Conservation (phyloP, 148 eudicot species). For the Beta vulgaris region DNA sequence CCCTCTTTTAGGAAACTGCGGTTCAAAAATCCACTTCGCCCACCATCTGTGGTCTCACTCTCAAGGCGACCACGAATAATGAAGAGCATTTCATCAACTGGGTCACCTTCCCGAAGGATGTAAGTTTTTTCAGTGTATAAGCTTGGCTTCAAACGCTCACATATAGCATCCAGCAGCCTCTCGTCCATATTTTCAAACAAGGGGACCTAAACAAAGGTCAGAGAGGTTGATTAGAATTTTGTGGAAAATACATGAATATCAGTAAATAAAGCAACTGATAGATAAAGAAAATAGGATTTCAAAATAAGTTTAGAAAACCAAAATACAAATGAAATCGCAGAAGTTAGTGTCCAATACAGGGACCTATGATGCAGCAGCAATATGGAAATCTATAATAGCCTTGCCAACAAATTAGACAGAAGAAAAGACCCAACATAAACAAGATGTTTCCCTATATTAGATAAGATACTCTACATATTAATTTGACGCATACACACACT, state of each 20-base stretch:
- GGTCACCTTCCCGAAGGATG: conserved; percentile 89
- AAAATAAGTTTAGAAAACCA: no score
- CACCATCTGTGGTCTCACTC: conserved; percentile 90
- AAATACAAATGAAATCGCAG: no score
- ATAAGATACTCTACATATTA: no score
- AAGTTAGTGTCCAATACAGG: no score
- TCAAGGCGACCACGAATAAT: conserved; percentile 87
- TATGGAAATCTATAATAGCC: no score
- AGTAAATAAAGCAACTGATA: background rate
- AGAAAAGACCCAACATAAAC: no score
- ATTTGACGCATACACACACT: no score
- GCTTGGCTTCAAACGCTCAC: conserved; percentile 83
- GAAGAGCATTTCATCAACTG: conserved; percentile 93
- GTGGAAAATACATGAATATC: background rate
- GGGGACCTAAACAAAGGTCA: conserved; percentile 51
- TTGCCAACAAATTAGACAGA: no score
- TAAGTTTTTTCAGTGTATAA: conserved; percentile 64
- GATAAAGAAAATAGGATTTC: background rate
- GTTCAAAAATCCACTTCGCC: conserved; percentile 84
- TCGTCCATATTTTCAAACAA: conserved; percentile 92
- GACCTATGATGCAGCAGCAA: no score
- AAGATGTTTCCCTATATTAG: no score
- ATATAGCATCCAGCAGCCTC: conserved; percentile 81
- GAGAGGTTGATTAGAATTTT: background rate
- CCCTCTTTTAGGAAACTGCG: conserved; percentile 75